Base-by-base conservation (phyloP, 1,139 yeast genomes). In the Candida labiduridarum region DNA sequence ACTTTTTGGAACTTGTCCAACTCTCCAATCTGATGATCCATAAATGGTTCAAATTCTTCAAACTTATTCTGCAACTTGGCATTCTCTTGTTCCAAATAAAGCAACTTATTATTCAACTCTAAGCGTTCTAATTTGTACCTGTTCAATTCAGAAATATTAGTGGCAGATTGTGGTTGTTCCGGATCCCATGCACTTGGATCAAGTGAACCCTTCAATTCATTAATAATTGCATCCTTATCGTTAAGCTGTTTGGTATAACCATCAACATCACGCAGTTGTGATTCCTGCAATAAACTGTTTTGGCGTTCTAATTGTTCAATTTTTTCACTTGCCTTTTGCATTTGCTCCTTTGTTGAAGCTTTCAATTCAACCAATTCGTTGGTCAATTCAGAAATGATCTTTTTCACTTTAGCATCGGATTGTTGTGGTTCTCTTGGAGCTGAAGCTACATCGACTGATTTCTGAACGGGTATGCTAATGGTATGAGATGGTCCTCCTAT, bases 11-110 rank as follows among this genome's bases (percentile, higher is more conserved):
- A 68, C 31, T 74, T 74, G 8, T 78, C 70, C 43, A 85, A 69
- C 51, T 83, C 82, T 3, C 80, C 68, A 51, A 85, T 71, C 57
- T 83, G 85, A 44, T 79, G 73, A 50, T 79, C 72, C 71, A 85
- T 77, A 48, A 84, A 71, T 2, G 83, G 79, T 58, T 84, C 84
- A 52, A 83, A 75, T 41, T 77, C 76, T 1, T 56, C 62, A 18
- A 80, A 54, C 56, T 78, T 78, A 12, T 70, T 68, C 36, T 65
- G 69, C 53, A 83, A 63, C 5, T 59, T 57, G 2, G 65, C 51
- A 54, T 82, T 82, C 53, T 84, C 84, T 47, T 76, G 69, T 46
- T 73, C 75, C 49, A 82, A 64, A 51, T 80, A 69, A 25, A 76
- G 69, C 53, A 76, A 63, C 51, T 72, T 78, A 52, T 81, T 76